Evolutionary conservation across 2,329 filamentous ascomycete genomes (phyloP), one percentile per base, ranked within the genome.

Genomic region (Cladosporium sp.): DNA sequence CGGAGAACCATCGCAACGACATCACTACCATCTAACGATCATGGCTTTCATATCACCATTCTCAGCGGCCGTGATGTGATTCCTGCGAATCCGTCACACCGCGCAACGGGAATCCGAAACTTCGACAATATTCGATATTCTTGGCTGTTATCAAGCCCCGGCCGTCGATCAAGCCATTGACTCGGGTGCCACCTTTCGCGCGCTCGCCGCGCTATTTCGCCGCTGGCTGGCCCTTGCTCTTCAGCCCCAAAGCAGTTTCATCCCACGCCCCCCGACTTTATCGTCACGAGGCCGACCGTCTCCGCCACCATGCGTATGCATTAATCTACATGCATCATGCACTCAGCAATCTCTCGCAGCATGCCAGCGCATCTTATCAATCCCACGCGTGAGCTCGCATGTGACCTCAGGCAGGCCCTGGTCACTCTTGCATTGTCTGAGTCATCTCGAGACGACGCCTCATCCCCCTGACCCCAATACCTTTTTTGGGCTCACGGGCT

Each of bases 341-440:
- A 36, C n/a, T 40, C 37, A 34, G 37, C 45, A 34, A 17, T 48
- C 38, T 48, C 37, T 41, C 27, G 45, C 45, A 41, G 15, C 17
- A n/a, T 30, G 44, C 43, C 36, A 40, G 44, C 36, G 18, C 36
- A 29, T 41, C 38, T 38, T 19, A 27, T 20, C 24, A 12, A 40
- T 19, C n/a, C 32, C 13, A 29, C 24, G n/a, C 27, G 34, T 24
- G 37, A 48, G 37, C 29, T 27, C 18, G 45, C 45, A 48, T 34
- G 37, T 41, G 45, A 48, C 38, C 22, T n/a, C 29, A 48, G 37
- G 45, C 45, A 34, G 45, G 45, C 45, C 45, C 40, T 27, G 22
- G 27, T 48, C 45, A 41, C 45, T 27, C 22, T 24, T 15, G n/a
- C n/a, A n/a, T 15, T 34, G 22, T 7, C 29, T 48, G 45, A 48